Base-by-base conservation (phyloP, 1,284 basidiomycete species). In the Coniophora puteana region DNA sequence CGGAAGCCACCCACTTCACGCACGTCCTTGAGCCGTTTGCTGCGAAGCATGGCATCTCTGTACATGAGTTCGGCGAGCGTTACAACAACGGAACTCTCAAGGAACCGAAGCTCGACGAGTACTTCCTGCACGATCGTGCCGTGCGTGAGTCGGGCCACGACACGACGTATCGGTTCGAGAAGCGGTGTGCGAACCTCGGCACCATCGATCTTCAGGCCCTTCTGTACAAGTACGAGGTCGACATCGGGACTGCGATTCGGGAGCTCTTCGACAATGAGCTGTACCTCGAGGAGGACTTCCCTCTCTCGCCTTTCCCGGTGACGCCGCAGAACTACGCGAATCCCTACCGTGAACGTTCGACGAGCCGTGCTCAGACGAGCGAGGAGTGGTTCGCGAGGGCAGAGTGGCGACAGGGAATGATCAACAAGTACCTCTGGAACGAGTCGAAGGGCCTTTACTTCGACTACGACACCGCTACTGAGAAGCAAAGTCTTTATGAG, bases 391-490 rank as follows among this genome's bases (percentile, higher is more conserved):
- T 93, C 61, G 79, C 80, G 49, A 79, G 93, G 30, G 93, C 93
- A 1, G 82, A 87, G 45, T 83, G 78, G 56, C 78, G 93, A 52
- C 81, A 82, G 67, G 72, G 81, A 43, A 80, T 84, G 59, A 94
- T 98, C 59, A 92, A 98, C 72, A 82, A 87, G 66, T 95, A 96
- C 68, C 78, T 93, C 55, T 93, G 96, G 96, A 96, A 98, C 62
- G 93, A 97, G 62, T 92, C 83, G 60, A 88, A 91, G 74, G 83
- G 80, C 51, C 71, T 98, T 57, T 99, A 94, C 76, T 96, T 92
- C 60, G 95, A 99, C 65, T 99, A 96, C 57, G 93, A 99, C 62
- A 94, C 89, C 12, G 86, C 83, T 40, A 78, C 85, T 62, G 81
- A 89, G 70, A 86, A 87, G 66, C 93, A 96, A 71, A 90, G 85